Base-by-base conservation (phyloP, 1,139 yeast genomes). In the Pichia sorboxylosa region DNA sequence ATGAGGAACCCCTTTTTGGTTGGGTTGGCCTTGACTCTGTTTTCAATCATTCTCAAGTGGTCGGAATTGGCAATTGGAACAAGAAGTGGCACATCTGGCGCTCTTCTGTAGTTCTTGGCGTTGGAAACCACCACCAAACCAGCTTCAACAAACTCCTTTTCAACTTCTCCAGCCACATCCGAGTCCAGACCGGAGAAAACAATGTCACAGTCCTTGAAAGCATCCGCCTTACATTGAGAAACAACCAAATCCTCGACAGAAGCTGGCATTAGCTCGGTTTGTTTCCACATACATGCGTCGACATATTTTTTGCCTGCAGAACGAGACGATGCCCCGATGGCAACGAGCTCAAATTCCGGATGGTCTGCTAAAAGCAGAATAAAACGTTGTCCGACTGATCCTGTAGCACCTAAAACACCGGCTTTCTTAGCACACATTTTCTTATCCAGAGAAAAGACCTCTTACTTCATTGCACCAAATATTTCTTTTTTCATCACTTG, bases 351-450 rank as follows among this genome's bases (percentile, higher is more conserved):
- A 50, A 92, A 85, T 41, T 84, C 84, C 22, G 97, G 97, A 54
- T 90, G 97, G 41, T 81, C 63, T 2, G 87, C 72, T 43, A 90
- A 67, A 35, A 90, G 66, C 36, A 87, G 66, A 43, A 90, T 87
- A 55, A 90, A 90, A 49, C 98, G 71, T 61, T 90, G 99, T 34
- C 99, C 99, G 29, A 90, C 99, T 27, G 94, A 79, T 32, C 97
- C 98, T 16, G 97, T 87, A 46, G 97, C 97, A 34, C 98, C 98
- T 44, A 90, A 66, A 48, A 90, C 95, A 62, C 98, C 98, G 13
- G 76, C 78, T 55, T 69, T 71, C 45, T 59, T 69, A 2, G 26
- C 18, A 15, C 8, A 26, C 23, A 22, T 28, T n/a, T n/a, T n/a
- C n/a, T n/a, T n/a, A n/a, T n/a, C n/a, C n/a, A n/a, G n/a, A n/a